These are phyloP conservation scores for Persicaria tinctoria DNA, from an alignment of 148 eudicot genomes.

Conservation along the genomic window DNA sequence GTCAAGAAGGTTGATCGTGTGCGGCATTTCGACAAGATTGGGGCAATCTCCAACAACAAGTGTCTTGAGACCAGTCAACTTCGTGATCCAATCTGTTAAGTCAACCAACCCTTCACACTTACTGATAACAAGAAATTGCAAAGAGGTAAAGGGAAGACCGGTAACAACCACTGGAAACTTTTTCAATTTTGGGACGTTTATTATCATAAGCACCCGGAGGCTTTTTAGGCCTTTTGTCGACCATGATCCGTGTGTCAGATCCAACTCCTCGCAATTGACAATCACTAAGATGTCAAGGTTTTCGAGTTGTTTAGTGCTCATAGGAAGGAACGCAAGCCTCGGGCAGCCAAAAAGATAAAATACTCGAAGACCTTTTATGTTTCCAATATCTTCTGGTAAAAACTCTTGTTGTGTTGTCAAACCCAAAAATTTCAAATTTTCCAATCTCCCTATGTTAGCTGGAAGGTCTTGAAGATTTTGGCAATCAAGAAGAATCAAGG, in stretches of 20 bases:
- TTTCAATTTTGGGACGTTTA: neutral
- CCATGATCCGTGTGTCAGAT: neutral
- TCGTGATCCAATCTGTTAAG: neutral
- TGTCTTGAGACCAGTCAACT: neutral
- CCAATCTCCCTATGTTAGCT: no score
- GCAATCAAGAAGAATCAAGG: neutral
- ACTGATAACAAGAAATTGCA: neutral
- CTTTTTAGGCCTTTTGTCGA: neutral
- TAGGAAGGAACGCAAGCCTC: neutral
- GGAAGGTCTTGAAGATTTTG: constrained; percentile 10
- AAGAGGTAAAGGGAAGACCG: neutral
- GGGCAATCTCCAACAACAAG: neutral
- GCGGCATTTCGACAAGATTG: neutral
- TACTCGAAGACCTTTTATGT: neutral
- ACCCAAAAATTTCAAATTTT: neutral
- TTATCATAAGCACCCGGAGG: neutral
- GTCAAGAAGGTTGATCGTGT: no score
- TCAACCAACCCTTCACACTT: neutral
- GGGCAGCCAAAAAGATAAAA: neutral
- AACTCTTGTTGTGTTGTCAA: neutral
- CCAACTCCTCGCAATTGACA: neutral
- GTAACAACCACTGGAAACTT: neutral
- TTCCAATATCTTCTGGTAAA: neutral
- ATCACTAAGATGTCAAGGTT: neutral
- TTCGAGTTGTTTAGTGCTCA: neutral